Percentiles rank a stretch among this genome's conserved stretches.
These are phyloP conservation scores for Aurantiochytrium sp. DNA, from an alignment of 108 stramenopile species.

Conservation along the genomic window DNA sequence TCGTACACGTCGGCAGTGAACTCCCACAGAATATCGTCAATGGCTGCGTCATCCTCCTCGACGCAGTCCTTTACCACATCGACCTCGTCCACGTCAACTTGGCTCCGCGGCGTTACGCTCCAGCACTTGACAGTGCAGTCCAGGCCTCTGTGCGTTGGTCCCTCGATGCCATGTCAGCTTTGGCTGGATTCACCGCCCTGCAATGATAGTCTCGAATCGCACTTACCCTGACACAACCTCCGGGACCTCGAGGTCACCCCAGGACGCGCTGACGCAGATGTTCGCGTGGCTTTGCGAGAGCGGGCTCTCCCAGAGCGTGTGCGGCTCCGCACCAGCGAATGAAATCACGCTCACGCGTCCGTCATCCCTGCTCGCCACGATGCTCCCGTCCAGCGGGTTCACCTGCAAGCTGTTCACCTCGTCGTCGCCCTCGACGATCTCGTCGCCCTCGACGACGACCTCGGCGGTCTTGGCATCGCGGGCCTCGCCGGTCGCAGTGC, in stretches of 20 bases:
- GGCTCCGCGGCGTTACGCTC: background rate
- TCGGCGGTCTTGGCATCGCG: too few relatives aligned
- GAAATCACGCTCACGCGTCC: background rate
- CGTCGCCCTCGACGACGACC: background rate
- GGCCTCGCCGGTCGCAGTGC: too few relatives aligned
- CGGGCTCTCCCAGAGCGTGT: background rate
- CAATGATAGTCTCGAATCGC: background rate
- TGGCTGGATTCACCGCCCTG: too few relatives aligned
- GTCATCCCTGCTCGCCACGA: background rate
- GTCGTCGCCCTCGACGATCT: background rate
- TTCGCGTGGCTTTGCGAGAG: background rate
- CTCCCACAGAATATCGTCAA: background rate
- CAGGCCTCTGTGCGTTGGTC: background rate
- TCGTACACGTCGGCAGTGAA: background rate
- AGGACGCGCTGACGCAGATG: background rate
- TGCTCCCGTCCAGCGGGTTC: background rate
- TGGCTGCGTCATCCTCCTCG: too few relatives aligned
- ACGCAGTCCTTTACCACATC: too few relatives aligned
- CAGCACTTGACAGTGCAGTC: background rate
- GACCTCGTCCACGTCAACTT: too few relatives aligned
- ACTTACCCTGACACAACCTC: background rate
- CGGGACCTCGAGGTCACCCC: too few relatives aligned
- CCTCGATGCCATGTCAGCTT: too few relatives aligned
- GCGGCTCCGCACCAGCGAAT: background rate
- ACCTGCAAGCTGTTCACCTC: background rate